Evolutionary conservation across 345 rosid species (phyloP), one percentile per base, ranked within the genome.

Genomic region (Rhodamnia argentea): DNA sequence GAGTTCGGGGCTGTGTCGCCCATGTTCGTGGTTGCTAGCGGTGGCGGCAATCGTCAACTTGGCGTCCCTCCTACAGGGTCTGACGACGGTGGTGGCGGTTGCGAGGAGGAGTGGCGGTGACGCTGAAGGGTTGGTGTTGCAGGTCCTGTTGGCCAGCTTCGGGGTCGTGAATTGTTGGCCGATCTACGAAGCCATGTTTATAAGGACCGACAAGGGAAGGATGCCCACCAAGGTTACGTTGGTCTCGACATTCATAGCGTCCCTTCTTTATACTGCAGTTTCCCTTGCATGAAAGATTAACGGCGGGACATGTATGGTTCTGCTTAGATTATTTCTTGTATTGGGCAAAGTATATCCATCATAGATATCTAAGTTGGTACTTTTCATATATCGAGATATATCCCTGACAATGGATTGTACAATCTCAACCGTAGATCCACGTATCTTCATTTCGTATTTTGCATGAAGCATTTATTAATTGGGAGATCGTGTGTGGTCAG

Each of bases 181-280:
- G 18, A 59, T 94, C 60, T 96, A 92, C 51, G 92, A 88, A 86
- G 96, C 98, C 78, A 92, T 95, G 90, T 60, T 89, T 6, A 52
- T 92, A 44, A 94, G 98, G 89, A 93, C 44, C 42, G 97, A 95
- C 57, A 86, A 88, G 50, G 98, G 98, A n/a, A 92, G 87, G 58
- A 60, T 94, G 88, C 89, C 94, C 32, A 54, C 87, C 26, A 83
- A 70, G 50, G 82, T 89, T 57, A 91, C 89, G 10, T 5, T 87
- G 53, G 52, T 83, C 52, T 90, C 95, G 52, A 57, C 76, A 29
- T 64, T 90, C 52, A 52, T 92, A 20, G 84, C 94, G 6, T 82
- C 83, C 23, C 87, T 84, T 86, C 89, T 94, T 57, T 87, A 58
- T 13, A 24, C 55, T 1, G 86, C 40, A 37, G 81, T 70, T 32